Percentiles rank a stretch among this genome's conserved stretches.
These are phyloP conservation scores for Gastrolobium villosum DNA, from an alignment of 306 rosid genomes.

Conservation along the genomic window DNA sequence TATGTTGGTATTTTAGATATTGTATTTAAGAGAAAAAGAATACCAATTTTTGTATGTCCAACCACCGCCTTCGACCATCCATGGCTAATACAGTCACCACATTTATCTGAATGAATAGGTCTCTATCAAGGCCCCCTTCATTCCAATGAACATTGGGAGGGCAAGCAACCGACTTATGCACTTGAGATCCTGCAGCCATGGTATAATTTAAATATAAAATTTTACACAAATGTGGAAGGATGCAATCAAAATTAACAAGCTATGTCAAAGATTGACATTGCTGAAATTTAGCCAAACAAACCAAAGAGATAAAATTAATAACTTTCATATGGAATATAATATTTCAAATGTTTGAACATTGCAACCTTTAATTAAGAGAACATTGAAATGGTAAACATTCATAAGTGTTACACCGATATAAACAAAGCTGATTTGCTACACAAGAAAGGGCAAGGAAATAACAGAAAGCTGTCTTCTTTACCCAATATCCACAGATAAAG, in stretches of 20 bases:
- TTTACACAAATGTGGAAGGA: conserved; percentile 36
- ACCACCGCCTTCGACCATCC: conserved; percentile 99
- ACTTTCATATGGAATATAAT: conserved; percentile 34
- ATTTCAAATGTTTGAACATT: conserved; percentile 29
- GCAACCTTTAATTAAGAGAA: conserved; percentile 16
- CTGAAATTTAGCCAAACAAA: conserved; percentile 36
- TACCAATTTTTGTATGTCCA: conserved; percentile 94
- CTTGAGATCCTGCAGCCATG: conserved; percentile 65
- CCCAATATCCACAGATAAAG: conserved; percentile 29
- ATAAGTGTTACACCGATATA: conserved; percentile 28
- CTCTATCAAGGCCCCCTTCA: conserved; percentile 95
- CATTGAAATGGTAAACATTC: background rate
- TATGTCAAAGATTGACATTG: background rate
- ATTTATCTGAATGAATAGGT: conserved; percentile 78
- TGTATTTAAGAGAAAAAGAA: conserved; percentile 35
- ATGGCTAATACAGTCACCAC: conserved; percentile 92
- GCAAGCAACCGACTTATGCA: conserved; percentile 63
- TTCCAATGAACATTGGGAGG: conserved; percentile 82
- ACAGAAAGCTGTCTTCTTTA: conserved; percentile 23
- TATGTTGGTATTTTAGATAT: conserved; percentile 37
- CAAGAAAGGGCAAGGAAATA: conserved; percentile 37
- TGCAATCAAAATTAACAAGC: conserved; percentile 32
- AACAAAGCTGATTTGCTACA: conserved; percentile 36
- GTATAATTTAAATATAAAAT: conserved; percentile 2
- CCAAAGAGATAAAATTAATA: conserved; percentile 35